Evolutionary conservation across 2,329 filamentous ascomycete genomes (phyloP), one percentile per base, ranked within the genome.

Genomic region (Incumbomyces delicatus): DNA sequence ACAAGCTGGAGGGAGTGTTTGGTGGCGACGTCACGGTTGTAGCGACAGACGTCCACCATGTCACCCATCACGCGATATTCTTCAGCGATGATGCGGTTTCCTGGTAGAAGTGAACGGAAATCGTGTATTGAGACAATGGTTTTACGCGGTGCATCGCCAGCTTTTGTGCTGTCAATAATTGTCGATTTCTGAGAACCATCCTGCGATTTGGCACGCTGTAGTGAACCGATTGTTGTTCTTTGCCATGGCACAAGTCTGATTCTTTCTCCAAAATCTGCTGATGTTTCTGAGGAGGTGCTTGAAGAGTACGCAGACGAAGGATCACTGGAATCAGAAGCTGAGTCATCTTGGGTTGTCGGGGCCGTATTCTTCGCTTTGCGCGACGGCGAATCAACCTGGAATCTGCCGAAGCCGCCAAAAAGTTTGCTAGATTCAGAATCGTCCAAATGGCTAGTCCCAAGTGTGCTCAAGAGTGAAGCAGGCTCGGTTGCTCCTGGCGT

Each of bases 11-110:
- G 76, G 3, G 83, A 85, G 55, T 83, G 75, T 52, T 78, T 81
- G 54, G 80, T 74, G 7, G 90, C 89, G 38, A 94, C 80, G 1
- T 68, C 67, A 7, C 88, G 86, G 62, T 98, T 98, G 58, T 94
- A 83, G 37, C 77, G 73, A 63, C 90, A 96, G 2, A 95, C 80
- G 32, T 83, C 77, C n/a, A 80, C 77, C 1, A 85, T 83, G 50
- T 88, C 80, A 2, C 88, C 88, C 61, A 92, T 89, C 12, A 95
- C 84, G 18, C 76, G 76, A 64, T 96, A 98, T 54, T 85, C 78
- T 48, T 79, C 71, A 1, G 88, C 92, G 51, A 95, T 75, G 46
- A 80, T 74, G 49, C 75, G 75, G 62, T 88, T 92, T 2, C 86
- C 84, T 0, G 89, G 89, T n/a, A 95, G 67, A 11, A 87, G 63